phyloP scores from a whole-genome alignment of 148 eudicot genomes.

The Limonium bicolor region DNA sequence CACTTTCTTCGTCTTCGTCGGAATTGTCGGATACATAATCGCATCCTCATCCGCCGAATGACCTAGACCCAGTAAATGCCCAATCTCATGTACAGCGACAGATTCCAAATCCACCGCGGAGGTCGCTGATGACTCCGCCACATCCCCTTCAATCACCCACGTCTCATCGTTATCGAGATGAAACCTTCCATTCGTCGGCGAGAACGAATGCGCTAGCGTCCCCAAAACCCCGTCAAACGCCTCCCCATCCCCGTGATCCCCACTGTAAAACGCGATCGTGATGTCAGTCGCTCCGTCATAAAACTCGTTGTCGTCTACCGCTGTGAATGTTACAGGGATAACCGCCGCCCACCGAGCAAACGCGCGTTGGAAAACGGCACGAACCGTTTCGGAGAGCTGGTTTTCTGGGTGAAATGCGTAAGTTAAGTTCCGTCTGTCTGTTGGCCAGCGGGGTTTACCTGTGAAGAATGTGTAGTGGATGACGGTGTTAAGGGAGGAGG shows the following conservation, averaged over 20 bases:
- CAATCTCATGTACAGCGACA: slow-evolving; percentile 16
- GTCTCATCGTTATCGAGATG: slow-evolving; percentile 12
- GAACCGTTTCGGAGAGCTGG: slow-evolving; percentile 1
- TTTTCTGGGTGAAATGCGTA: slow-evolving; percentile 3
- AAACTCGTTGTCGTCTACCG: background rate
- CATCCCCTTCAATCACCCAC: slow-evolving; percentile 8
- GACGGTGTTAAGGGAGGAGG: slow-evolving; percentile 1
- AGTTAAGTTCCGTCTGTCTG: slow-evolving; percentile 2
- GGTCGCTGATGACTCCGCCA: background rate
- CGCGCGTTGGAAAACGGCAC: slow-evolving; percentile 4
- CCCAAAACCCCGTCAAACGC: slow-evolving; percentile 15
- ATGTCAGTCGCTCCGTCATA: slow-evolving; percentile 3
- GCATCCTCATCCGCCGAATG: slow-evolving; percentile 3
- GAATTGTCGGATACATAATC: slow-evolving; percentile 6
- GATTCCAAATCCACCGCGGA: slow-evolving; percentile 8
- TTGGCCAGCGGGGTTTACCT: slow-evolving; percentile 6
- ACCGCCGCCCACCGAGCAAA: slow-evolving; percentile 1
- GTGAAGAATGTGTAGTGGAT: slow-evolving; percentile 3
- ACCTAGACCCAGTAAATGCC: slow-evolving; percentile 16
- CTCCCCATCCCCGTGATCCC: slow-evolving; percentile 11
- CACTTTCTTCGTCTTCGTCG: background rate
- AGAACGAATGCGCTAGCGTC: slow-evolving; percentile 2
- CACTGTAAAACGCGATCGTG: slow-evolving; percentile 4
- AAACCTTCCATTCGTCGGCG: slow-evolving; percentile 6
- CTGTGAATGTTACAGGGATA: background rate